Evolutionary conservation across 495 filamentous ascomycete species (phyloP).

Genomic region (Trichoderma asperelloides): DNA sequence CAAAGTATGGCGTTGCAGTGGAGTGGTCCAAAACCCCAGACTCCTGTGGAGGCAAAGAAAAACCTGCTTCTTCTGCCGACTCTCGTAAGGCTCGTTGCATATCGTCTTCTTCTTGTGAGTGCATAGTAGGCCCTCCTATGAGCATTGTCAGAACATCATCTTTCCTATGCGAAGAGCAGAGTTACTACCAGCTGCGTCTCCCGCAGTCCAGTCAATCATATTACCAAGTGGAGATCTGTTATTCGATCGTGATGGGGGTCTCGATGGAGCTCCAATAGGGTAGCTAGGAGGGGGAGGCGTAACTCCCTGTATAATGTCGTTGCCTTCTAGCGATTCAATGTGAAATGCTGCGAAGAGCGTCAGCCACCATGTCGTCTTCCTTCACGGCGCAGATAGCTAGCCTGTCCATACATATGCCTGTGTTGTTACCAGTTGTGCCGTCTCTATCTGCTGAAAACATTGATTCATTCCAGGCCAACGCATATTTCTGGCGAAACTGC

Average conservation of each 20-base stretch:
- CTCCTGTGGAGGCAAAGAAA: conserved; percentile 32
- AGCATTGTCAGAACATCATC: conserved; percentile 12
- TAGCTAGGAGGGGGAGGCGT: conserved; percentile 25
- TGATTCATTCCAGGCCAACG: conserved; percentile 35
- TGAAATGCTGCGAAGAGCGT: conserved; percentile 39
- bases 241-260: conserved; percentile 60
- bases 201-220: conserved; percentile 27
- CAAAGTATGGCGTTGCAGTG: conserved; percentile 42
- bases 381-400: neutral
- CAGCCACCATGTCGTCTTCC: conserved; percentile 14
- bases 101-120: conserved; percentile 47
- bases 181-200: conserved; percentile 22
- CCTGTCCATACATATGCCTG: conserved; percentile 21
- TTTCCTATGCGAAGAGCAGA: conserved; percentile 3
- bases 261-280: conserved; percentile 46
- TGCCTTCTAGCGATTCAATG: conserved; percentile 45
- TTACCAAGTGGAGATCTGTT: conserved; percentile 37
- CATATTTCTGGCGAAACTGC: conserved; percentile 27
- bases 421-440: conserved; percentile 22
- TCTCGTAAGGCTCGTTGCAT: conserved; percentile 37
- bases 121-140: conserved; percentile 17
- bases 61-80: conserved; percentile 25
- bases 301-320: conserved; percentile 27
- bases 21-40: conserved; percentile 30
- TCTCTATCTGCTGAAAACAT: conserved; percentile 37